These are phyloP conservation scores for Yarrowia osloensis DNA, from an alignment of 805 yeast genomes.

Conservation along the genomic window DNA sequence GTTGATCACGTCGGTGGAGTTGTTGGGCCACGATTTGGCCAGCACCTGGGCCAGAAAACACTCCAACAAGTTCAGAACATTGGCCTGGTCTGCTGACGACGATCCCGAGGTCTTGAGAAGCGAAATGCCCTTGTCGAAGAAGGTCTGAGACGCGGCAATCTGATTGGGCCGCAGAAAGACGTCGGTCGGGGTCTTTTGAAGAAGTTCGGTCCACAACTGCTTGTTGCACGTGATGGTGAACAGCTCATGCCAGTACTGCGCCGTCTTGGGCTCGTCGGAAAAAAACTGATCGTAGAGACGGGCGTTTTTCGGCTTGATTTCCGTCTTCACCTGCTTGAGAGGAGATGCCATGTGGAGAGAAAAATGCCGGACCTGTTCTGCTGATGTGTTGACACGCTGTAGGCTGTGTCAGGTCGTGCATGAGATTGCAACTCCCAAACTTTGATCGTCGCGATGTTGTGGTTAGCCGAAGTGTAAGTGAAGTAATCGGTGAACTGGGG, in stretches of 20 bases:
- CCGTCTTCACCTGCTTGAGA: constrained; percentile 19
- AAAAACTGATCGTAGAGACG: constrained; percentile 20
- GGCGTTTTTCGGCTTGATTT: constrained; percentile 16
- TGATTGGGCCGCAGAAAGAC: constrained; percentile 8
- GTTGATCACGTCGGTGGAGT: constrained; percentile 40
- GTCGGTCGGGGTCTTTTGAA: neutral
- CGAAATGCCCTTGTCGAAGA: constrained; percentile 37
- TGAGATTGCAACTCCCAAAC: constrained; percentile 18
- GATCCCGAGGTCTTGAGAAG: constrained; percentile 34
- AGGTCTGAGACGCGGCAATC: constrained; percentile 31
- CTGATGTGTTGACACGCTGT: neutral
- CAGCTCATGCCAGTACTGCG: constrained; percentile 26
- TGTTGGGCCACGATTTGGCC: constrained; percentile 38
- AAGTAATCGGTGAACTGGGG: too few relatives aligned
- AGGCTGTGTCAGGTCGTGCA: neutral
- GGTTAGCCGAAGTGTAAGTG: neutral
- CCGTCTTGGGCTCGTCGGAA: neutral
- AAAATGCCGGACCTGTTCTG: neutral
- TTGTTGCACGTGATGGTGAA: constrained; percentile 23
- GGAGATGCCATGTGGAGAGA: constrained; percentile 9
- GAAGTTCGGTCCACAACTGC: constrained; percentile 31
- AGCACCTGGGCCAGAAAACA: constrained; percentile 40
- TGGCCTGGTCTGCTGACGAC: constrained; percentile 35
- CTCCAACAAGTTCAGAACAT: constrained; percentile 35
- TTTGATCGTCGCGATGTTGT: neutral